phyloP scores from a whole-genome alignment of 768 basidiomycete genomes.

The Russula sp. region DNA sequence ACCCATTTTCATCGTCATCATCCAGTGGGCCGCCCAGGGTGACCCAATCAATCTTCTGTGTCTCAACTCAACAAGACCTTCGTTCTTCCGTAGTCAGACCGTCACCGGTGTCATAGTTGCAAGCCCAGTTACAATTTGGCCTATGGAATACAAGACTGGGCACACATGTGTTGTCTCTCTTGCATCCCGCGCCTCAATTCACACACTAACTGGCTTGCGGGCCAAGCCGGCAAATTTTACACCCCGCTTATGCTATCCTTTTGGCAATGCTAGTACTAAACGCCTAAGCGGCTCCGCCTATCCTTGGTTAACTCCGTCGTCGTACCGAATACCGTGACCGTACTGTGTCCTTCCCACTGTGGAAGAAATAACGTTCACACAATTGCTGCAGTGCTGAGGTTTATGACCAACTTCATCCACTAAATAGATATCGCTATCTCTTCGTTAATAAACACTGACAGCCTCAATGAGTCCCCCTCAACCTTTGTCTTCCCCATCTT shows the following conservation, averaged over 20 bases:
- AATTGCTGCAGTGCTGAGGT: not conserved
- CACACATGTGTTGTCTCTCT: not conserved
- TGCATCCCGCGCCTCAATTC: too few species aligned
- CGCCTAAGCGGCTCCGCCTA: not conserved
- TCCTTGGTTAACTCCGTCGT: not conserved
- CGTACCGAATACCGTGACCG: not conserved
- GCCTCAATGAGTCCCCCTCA: not conserved
- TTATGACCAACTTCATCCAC: not conserved
- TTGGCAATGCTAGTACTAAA: not conserved
- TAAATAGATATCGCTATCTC: not conserved
- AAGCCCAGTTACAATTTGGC: not conserved
- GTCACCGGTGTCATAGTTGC: not conserved
- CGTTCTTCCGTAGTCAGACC: too few species aligned
- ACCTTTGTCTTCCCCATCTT: conserved; percentile 1
- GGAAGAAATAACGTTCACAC: not conserved
- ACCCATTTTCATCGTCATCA: too few species aligned
- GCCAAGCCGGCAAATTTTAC: not conserved
- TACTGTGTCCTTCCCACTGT: not conserved
- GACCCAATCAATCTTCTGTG: not conserved
- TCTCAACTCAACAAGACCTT: not conserved
- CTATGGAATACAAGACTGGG: not conserved
- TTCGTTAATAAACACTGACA: not conserved
- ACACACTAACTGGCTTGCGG: not conserved
- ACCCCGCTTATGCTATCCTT: not conserved
- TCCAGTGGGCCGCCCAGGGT: too few species aligned